Evolutionary conservation across 176 grass and related monocot genomes (phyloP), one percentile per base, ranked within the genome.

Genomic region (Typha latifolia): DNA sequence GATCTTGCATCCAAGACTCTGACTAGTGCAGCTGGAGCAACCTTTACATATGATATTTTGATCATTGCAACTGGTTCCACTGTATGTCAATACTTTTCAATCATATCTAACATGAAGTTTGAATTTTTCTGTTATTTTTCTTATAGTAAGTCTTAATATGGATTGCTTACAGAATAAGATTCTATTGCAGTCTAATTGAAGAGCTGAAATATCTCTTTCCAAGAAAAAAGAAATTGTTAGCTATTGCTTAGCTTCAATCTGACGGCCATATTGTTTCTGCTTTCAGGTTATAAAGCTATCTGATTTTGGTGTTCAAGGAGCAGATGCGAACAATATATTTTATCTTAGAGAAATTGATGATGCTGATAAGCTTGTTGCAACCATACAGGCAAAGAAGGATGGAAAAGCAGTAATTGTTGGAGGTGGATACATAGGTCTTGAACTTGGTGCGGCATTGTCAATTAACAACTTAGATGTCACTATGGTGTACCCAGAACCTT

Each of bases 401-500:
- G 88, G 93, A 19, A 96, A 96, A 72, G 85, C 85, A 64, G 83
- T 96, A 47, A 78, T 96, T 82, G 81, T 92, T 71, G 93, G 93
- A 47, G 93, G 93, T 61, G 88, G 93, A 83, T 96, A 96, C 69
- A 96, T 97, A 69, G 93, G 93, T 26, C 88, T 97, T 48, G 93
- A 97, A 72, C 78, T 97, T 47, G 87, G 93, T 61, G 88, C 93
- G 31, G 83, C 20, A 21, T 63, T 97, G 63, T 83, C 81, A 66
- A 37, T 97, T 14, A 97, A 97, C 74, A 81, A 97, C 67, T 84
- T 71, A 57, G 93, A 92, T 89, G 93, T 92, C 64, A 92, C 88
- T 20, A 97, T 97, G 93, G 93, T 97, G 78, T 97, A 86, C 34
- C 88, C 88, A 19, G 93, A 97, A 83, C 88, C 93, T 75, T 97